Percentiles rank a stretch among this genome's conserved stretches.
phyloP scores from a whole-genome alignment of 2,329 filamentous ascomycete genomes.

The Hansfordia pulvinata region DNA sequence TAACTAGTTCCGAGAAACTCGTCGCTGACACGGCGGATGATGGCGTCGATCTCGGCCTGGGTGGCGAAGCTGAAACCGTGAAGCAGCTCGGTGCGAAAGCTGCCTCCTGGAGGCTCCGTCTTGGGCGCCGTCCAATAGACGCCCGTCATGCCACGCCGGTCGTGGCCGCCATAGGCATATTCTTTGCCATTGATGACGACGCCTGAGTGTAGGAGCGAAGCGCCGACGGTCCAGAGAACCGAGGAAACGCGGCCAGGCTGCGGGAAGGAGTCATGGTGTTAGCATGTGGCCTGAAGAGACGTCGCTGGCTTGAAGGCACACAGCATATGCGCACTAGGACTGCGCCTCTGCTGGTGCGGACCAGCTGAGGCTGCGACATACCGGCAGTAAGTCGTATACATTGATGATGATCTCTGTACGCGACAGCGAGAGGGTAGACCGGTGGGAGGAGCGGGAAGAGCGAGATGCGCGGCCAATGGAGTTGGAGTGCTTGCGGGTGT shows the following conservation, averaged over 20 bases:
- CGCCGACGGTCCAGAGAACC: constrained; percentile 63
- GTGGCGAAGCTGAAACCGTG: constrained; percentile 67
- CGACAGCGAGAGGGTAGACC: constrained; percentile 54
- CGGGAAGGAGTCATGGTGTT: constrained; percentile 1
- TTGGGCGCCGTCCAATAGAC: constrained; percentile 73
- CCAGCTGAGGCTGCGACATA: constrained; percentile 20
- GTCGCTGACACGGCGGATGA: constrained; percentile 54
- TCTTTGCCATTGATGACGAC: constrained; percentile 70
- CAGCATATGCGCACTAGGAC: too few relatives aligned
- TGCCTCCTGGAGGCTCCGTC: constrained; percentile 62
- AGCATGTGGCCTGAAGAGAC: too few relatives aligned
- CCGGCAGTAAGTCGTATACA: constrained; percentile 64
- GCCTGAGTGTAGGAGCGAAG: constrained; percentile 68
- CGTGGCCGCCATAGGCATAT: constrained; percentile 78
- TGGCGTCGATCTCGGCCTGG: constrained; percentile 54
- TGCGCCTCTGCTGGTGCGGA: constrained; percentile 4
- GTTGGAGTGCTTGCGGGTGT: neutral
- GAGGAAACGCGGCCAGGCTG: constrained; percentile 64
- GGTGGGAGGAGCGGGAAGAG: constrained; percentile 27
- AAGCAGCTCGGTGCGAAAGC: constrained; percentile 60
- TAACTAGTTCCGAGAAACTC: constrained; percentile 65
- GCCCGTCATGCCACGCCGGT: constrained; percentile 55
- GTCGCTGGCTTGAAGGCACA: too few relatives aligned
- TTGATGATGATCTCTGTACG: constrained; percentile 66
- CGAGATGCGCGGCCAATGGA: neutral